A percentile compares a stretch with the other conserved stretches of the same genome.
Evolutionary conservation across 176 grass and related monocot genomes (phyloP).

Genomic region (Eleusine indica): DNA sequence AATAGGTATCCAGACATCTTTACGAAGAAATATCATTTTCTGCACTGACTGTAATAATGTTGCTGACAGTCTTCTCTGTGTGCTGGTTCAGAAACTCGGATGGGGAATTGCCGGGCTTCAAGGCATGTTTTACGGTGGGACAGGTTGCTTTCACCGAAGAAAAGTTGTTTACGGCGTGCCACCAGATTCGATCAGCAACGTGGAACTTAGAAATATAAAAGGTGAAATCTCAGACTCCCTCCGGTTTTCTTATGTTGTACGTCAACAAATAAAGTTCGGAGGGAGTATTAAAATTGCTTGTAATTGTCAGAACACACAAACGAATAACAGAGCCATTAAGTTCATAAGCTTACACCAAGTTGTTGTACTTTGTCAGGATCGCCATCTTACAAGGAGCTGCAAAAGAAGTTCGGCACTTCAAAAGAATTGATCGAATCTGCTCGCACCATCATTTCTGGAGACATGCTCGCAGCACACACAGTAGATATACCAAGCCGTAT

Average conservation of each 20-base stretch:
- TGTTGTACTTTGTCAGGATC: slow-evolving; percentile 12
- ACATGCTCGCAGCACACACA: neutral
- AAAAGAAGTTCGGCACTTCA: slow-evolving; percentile 39
- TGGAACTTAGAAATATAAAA: neutral
- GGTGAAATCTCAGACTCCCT: slow-evolving; percentile 1
- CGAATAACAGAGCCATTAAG: neutral
- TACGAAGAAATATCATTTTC: neutral
- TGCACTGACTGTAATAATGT: neutral
- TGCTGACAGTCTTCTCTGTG: neutral
- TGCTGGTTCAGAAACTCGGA: slow-evolving; percentile 1
- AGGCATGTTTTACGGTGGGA: slow-evolving; percentile 47
- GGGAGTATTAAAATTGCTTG: neutral
- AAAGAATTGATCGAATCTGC: slow-evolving; percentile 34
- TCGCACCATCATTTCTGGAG: neutral
- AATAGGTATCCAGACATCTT: too few relatives aligned
- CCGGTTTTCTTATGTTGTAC: too few relatives aligned
- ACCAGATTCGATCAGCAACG: neutral
- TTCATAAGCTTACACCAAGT: neutral
- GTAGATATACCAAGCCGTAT: neutral
- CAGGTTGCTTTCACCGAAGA: slow-evolving; percentile 63
- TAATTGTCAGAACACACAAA: neutral
- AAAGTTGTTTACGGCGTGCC: slow-evolving; percentile 52
- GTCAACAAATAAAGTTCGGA: too few relatives aligned
- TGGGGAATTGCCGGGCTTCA: slow-evolving; percentile 27
- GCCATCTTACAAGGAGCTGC: slow-evolving; percentile 41